Evolutionary conservation across 805 yeast species (phyloP).

Genomic region (Yamadazyma takamatsuzukensis): DNA sequence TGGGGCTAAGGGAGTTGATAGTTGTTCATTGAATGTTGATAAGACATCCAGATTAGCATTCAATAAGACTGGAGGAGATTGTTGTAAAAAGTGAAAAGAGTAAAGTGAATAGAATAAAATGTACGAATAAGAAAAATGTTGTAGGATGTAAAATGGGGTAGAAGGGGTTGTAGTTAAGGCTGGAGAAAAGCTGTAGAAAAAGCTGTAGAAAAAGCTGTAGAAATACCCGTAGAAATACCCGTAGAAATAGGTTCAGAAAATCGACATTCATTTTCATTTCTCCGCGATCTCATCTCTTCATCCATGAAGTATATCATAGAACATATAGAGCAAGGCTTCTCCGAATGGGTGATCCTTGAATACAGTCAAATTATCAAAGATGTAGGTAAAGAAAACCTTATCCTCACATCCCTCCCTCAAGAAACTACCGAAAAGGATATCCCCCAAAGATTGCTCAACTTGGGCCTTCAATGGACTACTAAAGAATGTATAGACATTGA

Average conservation of each 20-base stretch:
- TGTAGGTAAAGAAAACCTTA: constrained; percentile 71
- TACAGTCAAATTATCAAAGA: constrained; percentile 80
- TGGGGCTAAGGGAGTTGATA: constrained; percentile 29
- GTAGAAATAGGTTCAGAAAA: not conserved
- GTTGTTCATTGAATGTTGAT: constrained; percentile 35
- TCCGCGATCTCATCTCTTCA: not conserved
- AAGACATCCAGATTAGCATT: constrained; percentile 39
- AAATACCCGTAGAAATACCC: not conserved
- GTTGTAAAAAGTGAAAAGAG: constrained; percentile 15
- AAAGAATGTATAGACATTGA: constrained; percentile 60
- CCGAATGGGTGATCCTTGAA: constrained; percentile 92
- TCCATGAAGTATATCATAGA: constrained; percentile 87
- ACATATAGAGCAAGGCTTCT: constrained; percentile 96
- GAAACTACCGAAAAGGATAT: constrained; percentile 59
- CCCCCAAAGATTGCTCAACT: constrained; percentile 53
- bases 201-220: not conserved
- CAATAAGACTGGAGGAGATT: constrained; percentile 20
- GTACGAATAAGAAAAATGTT: not conserved
- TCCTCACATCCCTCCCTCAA: constrained; percentile 71
- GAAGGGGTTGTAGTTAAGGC: not conserved
- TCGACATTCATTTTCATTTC: not conserved
- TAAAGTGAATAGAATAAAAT: not conserved
- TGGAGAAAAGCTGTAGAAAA: no score
- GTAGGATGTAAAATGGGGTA: not conserved
- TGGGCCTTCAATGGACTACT: constrained; percentile 80